phyloP scores from a whole-genome alignment of 345 rosid genomes.

The Citrus glauca region DNA sequence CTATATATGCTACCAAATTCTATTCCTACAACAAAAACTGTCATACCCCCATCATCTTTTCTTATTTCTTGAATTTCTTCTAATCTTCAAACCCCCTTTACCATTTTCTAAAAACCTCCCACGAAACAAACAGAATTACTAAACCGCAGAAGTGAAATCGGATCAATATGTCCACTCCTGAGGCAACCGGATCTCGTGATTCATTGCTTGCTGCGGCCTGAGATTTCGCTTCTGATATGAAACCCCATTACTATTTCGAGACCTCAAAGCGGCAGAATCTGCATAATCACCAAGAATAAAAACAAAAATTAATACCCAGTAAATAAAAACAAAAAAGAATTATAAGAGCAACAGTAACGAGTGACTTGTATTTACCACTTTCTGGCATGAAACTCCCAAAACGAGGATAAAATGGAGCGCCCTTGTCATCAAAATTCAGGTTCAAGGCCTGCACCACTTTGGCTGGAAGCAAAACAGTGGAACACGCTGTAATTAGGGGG shows the following conservation, averaged over 20 bases:
- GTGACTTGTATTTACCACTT: not conserved
- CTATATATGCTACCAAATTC: not conserved
- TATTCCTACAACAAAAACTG: not conserved
- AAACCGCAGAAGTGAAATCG: not conserved
- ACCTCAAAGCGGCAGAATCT: conserved; percentile 13
- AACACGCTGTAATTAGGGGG: conserved; percentile 14
- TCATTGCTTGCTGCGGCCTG: conserved; percentile 27
- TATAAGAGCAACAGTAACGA: no score
- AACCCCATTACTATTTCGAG: conserved; percentile 3
- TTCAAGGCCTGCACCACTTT: conserved; percentile 73
- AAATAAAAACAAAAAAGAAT: not conserved
- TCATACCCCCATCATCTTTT: not conserved
- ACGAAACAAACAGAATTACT: not conserved
- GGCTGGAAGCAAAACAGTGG: conserved; percentile 77
- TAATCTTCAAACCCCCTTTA: not conserved
- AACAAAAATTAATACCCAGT: not conserved
- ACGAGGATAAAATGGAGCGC: conserved; percentile 27
- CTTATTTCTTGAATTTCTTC: not conserved
- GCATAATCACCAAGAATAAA: not conserved
- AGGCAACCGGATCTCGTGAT: conserved; percentile 45
- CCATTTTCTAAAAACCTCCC: conserved; percentile 10
- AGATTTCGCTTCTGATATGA: conserved; percentile 25
- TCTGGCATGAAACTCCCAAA: conserved; percentile 12
- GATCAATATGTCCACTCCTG: conserved; percentile 70
- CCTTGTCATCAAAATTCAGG: conserved; percentile 43